Evolutionary conservation across 2,329 filamentous ascomycete genomes (phyloP), one percentile per base, ranked within the genome.

Genomic region (Hypoxylon sp.): DNA sequence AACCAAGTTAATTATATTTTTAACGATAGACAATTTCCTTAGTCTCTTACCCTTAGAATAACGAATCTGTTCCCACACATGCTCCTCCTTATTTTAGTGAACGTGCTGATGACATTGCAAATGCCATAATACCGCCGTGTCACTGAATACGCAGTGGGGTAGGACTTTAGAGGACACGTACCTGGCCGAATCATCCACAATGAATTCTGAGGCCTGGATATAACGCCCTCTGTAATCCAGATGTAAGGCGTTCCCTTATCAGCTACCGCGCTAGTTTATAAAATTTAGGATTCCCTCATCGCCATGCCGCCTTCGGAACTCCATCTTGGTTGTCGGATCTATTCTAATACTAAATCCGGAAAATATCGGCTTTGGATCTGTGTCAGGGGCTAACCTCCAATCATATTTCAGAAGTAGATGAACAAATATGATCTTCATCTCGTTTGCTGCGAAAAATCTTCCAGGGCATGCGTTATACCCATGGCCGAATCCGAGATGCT

Each of bases 1-100:
- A 44, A 22, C 39, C 39, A 22, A 44, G 39, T 19, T 44, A 44
- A 19, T 22, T 44, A 17, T 44, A 44, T 44, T 19, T 44, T 44
- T 44, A 44, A 44, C 39, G 39, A 44, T 22, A 44, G 17, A 44
- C 39, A 44, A 17, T 44, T 44, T 22, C 39, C 39, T 44, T 22
- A 22, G 8, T 44, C 39, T 44, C 8, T 22, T 44, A 3, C 9
- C 39, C 6, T 9, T 44, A 44, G 14, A 2, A 22, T 22, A 22
- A 22, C 39, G 39, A 22, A 44, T 10, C 3, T 8, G n/a, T 44
- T 44, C 39, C 39, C 39, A 3, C 17, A 44, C 19, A 9, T 8
- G 6, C 11, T 10, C 14, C 39, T 44, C 39, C 39, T 8, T 11
- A 19, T 19, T 22, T 22, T 10, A 44, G 39, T 11, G 39, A 44